These are phyloP conservation scores for Gnetum montanum DNA, from an alignment of 75 land plant species.

Conservation along the genomic window DNA sequence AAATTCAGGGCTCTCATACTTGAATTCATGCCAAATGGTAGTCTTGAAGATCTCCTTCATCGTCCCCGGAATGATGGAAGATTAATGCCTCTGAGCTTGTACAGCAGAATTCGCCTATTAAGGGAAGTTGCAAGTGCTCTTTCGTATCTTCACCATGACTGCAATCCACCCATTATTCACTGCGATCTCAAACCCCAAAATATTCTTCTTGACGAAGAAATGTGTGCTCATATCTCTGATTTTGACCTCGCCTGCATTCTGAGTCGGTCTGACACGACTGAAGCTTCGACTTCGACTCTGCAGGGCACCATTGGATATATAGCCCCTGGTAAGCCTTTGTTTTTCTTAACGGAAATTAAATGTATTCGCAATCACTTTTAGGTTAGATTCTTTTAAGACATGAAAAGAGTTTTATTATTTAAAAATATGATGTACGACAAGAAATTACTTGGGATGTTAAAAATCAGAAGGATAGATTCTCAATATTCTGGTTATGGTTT, in stretches of 20 bases:
- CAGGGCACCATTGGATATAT: slow-evolving; percentile 5
- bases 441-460: too few relatives aligned
- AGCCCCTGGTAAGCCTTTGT: slow-evolving; percentile 1
- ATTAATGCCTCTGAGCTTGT: slow-evolving; percentile 17
- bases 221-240: slow-evolving; percentile 1
- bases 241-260: slow-evolving; percentile 6
- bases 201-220: neutral
- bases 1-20: slow-evolving; percentile 21
- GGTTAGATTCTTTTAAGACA: neutral
- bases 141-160: neutral
- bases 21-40: slow-evolving; percentile 24
- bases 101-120: slow-evolving; percentile 7
- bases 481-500: too few relatives aligned
- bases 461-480: too few relatives aligned
- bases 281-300: neutral
- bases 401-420: neutral
- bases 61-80: too few relatives aligned
- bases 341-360: too few relatives aligned
- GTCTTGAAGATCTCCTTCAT: slow-evolving; percentile 17
- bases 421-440: too few relatives aligned
- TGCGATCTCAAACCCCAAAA: slow-evolving; percentile 8
- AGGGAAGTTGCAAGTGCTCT: slow-evolving; percentile 1
- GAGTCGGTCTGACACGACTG: neutral
- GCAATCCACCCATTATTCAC: neutral
- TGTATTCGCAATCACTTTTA: neutral